These are phyloP conservation scores for Aureobasidium melanogenum DNA, from an alignment of 2,329 filamentous ascomycete genomes.

Conservation along the genomic window DNA sequence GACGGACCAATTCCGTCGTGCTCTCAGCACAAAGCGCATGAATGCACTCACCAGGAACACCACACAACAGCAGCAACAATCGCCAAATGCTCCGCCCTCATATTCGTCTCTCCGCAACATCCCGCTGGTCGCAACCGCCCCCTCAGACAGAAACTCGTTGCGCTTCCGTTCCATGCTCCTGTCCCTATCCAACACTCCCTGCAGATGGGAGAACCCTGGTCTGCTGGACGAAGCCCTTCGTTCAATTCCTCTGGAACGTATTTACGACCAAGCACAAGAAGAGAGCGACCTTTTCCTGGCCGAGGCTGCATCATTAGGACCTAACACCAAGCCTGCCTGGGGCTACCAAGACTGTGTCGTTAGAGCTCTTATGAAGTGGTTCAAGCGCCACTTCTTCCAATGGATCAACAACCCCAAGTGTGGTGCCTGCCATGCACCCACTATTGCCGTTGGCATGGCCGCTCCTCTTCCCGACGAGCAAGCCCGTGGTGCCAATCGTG, in stretches of 20 bases:
- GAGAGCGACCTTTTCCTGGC: conserved; percentile 81
- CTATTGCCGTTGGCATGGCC: conserved; percentile 73
- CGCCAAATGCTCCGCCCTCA: conserved; percentile 38
- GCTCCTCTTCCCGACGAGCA: conserved; percentile 81
- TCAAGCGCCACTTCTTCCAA: conserved; percentile 87
- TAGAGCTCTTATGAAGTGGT: conserved; percentile 85
- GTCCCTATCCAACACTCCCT: conserved; percentile 77
- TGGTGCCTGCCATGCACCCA: conserved; percentile 70
- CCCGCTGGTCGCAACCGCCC: conserved; percentile 65
- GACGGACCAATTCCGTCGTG: conserved; percentile 74
- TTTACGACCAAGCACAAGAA: conserved; percentile 91
- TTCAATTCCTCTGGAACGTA: conserved; percentile 76
- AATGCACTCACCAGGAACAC: conserved; percentile 51
- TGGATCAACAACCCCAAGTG: conserved; percentile 96
- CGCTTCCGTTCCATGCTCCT: conserved; percentile 63
- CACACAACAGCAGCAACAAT: conserved; percentile 23
- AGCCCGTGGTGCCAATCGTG: conserved; percentile 75
- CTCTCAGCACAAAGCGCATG: conserved; percentile 78
- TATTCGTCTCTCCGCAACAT: conserved; percentile 53
- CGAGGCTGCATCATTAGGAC: conserved; percentile 78
- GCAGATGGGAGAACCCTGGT: conserved; percentile 93
- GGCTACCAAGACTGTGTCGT: conserved; percentile 97
- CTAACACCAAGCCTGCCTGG: conserved; percentile 76
- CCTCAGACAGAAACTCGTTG: conserved; percentile 42
- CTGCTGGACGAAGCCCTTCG: conserved; percentile 85